Base-by-base conservation (phyloP, 116 monocot species). In the Posidonia oceanica region DNA sequence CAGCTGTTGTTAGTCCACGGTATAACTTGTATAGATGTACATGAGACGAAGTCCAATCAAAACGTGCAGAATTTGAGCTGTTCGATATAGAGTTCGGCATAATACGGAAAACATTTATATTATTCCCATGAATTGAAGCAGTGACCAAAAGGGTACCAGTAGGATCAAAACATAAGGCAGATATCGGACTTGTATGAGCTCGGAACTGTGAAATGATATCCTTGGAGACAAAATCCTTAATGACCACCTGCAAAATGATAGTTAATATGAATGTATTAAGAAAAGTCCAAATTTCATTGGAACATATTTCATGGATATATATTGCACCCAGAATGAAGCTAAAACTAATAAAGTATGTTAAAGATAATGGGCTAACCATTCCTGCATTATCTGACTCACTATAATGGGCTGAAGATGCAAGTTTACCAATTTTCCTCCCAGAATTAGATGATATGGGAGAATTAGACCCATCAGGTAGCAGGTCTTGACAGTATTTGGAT, bases 101-200 rank as follows among this genome's bases (percentile, higher is more conserved):
- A 61, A 97, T 92, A 52, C 97, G 78, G 65, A 97, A 92, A 1
- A 97, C 80, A 82, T 97, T 97, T 77, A 97, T 87, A 71, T 92
- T 97, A 54, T 97, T 85, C 58, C 97, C 97, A 75, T 92, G 84
- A 63, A 97, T 77, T 54, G 97, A 97, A 68, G 97, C 90, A 60
- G 97, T 97, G 37, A 92, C 93, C 68, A 97, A 67, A 61, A 97
- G 82, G 1, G 89, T 97, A 40, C 97, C 97, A 61, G 92, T 92
- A 61, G 97, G 89, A 74, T 97, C 93, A 72, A 97, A 92, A 82
- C 89, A 97, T n/a, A 97, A 76, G 59, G 97, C 92, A 69, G 97
- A 97, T 74, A 97, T 92, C 21, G 97, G 93, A 79, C 93, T 97
- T 1, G 80, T 80, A 72, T 97, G 97, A 74, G 97, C 93, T 61